These are phyloP conservation scores for Austropuccinia psidii DNA, from an alignment of 1,284 basidiomycete genomes.

Conservation along the genomic window DNA sequence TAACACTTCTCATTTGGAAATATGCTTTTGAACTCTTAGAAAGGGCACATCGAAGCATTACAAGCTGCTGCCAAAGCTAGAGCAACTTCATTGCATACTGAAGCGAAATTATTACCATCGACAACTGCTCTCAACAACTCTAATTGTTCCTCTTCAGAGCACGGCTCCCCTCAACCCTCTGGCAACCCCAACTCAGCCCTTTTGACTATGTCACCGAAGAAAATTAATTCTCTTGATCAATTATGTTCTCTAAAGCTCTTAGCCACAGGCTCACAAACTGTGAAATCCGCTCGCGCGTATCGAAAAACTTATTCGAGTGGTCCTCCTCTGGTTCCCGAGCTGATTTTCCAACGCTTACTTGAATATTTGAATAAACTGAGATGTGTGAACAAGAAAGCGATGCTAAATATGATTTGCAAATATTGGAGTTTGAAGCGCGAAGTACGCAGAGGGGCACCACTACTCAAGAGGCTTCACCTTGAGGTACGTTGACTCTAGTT, in stretches of 20 bases:
- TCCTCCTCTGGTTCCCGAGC: slow-evolving; percentile 53
- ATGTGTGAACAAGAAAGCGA: slow-evolving; percentile 67
- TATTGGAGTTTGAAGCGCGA: slow-evolving; percentile 98
- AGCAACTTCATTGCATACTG: background rate
- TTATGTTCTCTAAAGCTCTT: slow-evolving; percentile 15
- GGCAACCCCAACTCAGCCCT: background rate
- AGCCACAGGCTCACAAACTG: slow-evolving; percentile 39
- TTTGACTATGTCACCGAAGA: slow-evolving; percentile 13
- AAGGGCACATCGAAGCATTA: slow-evolving; percentile 61
- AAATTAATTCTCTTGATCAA: slow-evolving; percentile 28
- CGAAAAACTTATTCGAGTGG: slow-evolving; percentile 53
- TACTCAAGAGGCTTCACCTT: slow-evolving; percentile 85
- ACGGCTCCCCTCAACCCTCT: background rate
- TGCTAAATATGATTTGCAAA: slow-evolving; percentile 69
- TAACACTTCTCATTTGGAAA: background rate
- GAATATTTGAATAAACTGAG: slow-evolving; percentile 67
- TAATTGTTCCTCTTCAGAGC: background rate
- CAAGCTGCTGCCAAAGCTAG: slow-evolving; percentile 54
- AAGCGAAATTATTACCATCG: no score
- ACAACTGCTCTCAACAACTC: background rate
- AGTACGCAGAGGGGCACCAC: slow-evolving; percentile 79
- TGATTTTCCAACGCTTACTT: slow-evolving; percentile 60
- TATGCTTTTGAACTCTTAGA: slow-evolving; percentile 50
- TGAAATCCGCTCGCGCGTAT: slow-evolving; percentile 54
- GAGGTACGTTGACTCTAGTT: slow-evolving; percentile 53